These are phyloP conservation scores for Reticulascus tulasneorum DNA, from an alignment of 2,329 filamentous ascomycete genomes.

Conservation along the genomic window DNA sequence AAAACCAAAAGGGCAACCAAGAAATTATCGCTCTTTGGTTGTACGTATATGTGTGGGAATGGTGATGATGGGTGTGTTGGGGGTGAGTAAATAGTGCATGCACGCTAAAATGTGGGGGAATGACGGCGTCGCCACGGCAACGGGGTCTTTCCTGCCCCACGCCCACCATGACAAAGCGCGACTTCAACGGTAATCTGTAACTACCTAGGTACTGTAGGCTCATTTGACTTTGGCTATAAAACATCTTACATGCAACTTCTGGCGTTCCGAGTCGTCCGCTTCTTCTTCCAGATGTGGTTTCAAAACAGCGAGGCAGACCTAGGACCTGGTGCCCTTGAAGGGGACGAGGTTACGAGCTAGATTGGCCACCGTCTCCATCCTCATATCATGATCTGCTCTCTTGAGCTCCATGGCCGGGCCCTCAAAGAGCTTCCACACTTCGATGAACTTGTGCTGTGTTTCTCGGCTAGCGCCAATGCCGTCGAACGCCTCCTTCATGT, in stretches of 20 bases:
- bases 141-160: too few relatives aligned
- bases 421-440: constrained; percentile 23
- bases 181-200: too few relatives aligned
- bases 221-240: too few relatives aligned
- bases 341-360: background rate
- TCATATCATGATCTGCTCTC: background rate
- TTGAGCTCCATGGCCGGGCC: background rate
- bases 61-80: constrained; percentile 1
- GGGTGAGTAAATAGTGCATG: constrained; percentile 13
- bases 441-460: constrained; percentile 19
- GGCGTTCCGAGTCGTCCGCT: too few relatives aligned
- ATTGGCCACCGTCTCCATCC: background rate
- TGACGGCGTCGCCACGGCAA: constrained; percentile 1
- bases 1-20: background rate
- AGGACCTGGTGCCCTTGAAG: too few relatives aligned
- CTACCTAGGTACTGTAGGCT: too few relatives aligned
- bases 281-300: too few relatives aligned
- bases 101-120: constrained; percentile 5
- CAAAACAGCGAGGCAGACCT: too few relatives aligned
- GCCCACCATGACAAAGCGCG: too few relatives aligned
- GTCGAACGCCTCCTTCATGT: constrained; percentile 16
- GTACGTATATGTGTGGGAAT: constrained; percentile 1
- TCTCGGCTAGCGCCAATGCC: constrained; percentile 16
- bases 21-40: background rate
- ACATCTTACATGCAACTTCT: too few relatives aligned